Conservation (phyloP, 2,329 filamentous ascomycete species). For the Penicillium sp. region DNA sequence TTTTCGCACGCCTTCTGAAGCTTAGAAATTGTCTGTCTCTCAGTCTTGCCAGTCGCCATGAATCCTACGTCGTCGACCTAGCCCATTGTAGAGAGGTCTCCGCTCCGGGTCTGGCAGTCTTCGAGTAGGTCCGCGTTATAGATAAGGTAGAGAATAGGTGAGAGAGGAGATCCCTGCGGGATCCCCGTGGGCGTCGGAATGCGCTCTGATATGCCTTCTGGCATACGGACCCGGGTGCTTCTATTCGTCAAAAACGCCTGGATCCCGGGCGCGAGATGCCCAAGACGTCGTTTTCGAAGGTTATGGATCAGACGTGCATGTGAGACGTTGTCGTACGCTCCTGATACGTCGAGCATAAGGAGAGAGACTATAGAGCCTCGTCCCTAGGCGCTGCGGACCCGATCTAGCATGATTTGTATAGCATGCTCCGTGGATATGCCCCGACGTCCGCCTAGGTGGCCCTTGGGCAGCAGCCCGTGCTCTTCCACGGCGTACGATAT, state of each 20-base stretch:
- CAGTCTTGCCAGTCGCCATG: not conserved
- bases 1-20: not conserved
- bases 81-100: not conserved
- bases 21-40: not conserved
- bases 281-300: not conserved
- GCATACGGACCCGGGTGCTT: not conserved
- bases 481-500: conserved; percentile 8
- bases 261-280: not conserved
- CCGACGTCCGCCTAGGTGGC: conserved; percentile 11
- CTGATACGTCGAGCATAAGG: conserved; percentile 11
- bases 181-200: conserved; percentile 16
- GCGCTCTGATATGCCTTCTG: not conserved
- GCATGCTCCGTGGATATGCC: conserved; percentile 16
- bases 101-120: not conserved
- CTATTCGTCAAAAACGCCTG: not conserved
- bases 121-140: conserved; percentile 29
- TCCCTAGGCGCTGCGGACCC: conserved; percentile 4
- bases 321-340: conserved; percentile 15
- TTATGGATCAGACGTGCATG: not conserved
- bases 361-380: not conserved
- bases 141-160: conserved; percentile 28
- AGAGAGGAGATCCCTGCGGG: conserved; percentile 24
- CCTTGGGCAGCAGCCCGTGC: conserved; percentile 2
- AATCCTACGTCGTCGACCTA: conserved; percentile 11
- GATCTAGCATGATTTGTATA: conserved; percentile 10